Percentiles rank a stretch among this genome's conserved stretches.
Evolutionary conservation across 192 early-diverging fungal species (phyloP).

Genomic region (Coemansia sp.): DNA sequence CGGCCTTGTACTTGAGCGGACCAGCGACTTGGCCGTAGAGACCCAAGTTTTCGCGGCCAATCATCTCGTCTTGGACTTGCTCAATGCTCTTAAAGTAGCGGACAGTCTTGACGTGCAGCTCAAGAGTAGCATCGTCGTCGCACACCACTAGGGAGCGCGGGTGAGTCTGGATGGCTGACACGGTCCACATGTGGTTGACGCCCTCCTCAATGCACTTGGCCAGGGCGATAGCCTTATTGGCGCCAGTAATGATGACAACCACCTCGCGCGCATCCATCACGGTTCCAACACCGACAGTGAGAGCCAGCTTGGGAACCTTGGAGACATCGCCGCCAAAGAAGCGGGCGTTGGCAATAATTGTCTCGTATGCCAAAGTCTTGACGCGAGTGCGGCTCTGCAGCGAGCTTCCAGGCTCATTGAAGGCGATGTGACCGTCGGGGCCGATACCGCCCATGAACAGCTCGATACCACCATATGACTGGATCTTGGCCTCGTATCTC

Average conservation of each 20-base stretch:
- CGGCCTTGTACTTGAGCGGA: constrained; percentile 48
- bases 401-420: constrained; percentile 89
- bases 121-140: constrained; percentile 87
- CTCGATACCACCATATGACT: constrained; percentile 80
- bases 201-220: constrained; percentile 85
- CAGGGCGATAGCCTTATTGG: constrained; percentile 81
- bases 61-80: constrained; percentile 76
- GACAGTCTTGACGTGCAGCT: constrained; percentile 89
- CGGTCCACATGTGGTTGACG: constrained; percentile 92
- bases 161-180: constrained; percentile 82
- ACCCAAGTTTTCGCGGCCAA: constrained; percentile 72
- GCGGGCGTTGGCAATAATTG: constrained; percentile 82
- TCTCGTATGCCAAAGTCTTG: constrained; percentile 89
- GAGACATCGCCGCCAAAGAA: constrained; percentile 86
- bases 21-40: constrained; percentile 67
- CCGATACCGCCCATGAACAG: constrained; percentile 89
- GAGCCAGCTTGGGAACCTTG: constrained; percentile 87
- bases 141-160: constrained; percentile 82
- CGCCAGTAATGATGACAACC: constrained; percentile 82
- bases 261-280: constrained; percentile 88
- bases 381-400: constrained; percentile 79
- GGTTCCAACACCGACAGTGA: constrained; percentile 88
- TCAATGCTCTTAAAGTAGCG: constrained; percentile 90
- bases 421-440: constrained; percentile 90
- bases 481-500: constrained; percentile 80